Evolutionary conservation across 805 yeast species (phyloP), one percentile per base, ranked within the genome.

Genomic region (Starmerella potacharoeniae): DNA sequence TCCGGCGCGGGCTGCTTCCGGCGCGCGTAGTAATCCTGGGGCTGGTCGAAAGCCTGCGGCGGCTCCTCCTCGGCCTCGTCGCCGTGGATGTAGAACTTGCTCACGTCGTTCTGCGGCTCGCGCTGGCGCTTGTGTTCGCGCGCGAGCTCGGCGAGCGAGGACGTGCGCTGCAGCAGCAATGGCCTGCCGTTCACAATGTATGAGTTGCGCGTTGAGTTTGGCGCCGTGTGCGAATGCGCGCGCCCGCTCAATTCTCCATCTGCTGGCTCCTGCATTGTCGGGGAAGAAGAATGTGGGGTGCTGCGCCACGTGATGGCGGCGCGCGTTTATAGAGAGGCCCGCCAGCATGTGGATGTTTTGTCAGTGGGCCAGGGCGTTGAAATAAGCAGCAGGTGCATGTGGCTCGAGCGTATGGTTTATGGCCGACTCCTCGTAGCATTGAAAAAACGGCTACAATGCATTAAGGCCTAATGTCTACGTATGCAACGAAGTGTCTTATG

Each of bases 111-210:
- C 5, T 45, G 22, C 5, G 28, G 30, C 17, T 17, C 16, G 11
- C 44, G 46, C 33, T 44, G 57, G 2, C 42, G 49, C 33, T 56
- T 57, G 43, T 54, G 60, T 6, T 54, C 60, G 8, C 65, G 62
- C 1, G 64, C 63, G 4, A 60, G 14, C 29, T 62, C 64, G 5
- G 65, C 65, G 31, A 62, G 54, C 11, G 65, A 62, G 22, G 55
- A 39, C 43, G 57, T 51, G 2, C 64, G 57, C 34, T 34, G 42
- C 36, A 62, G 53, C 11, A 31, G 14, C 35, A 41, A 31, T 40
- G 52, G 45, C 16, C 30, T 13, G 11, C 51, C 52, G 17, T 40
- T 39, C 31, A 49, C 52, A 1, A 40, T 33, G 28, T 49, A 39
- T 28, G 45, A 30, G 31, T 39, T 39, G 16, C 46, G 37, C 39